A percentile compares a stretch with the other conserved stretches of the same genome.
Conservation (phyloP, 2,329 filamentous ascomycete species). For the Ploettnerulaceae sp. region DNA sequence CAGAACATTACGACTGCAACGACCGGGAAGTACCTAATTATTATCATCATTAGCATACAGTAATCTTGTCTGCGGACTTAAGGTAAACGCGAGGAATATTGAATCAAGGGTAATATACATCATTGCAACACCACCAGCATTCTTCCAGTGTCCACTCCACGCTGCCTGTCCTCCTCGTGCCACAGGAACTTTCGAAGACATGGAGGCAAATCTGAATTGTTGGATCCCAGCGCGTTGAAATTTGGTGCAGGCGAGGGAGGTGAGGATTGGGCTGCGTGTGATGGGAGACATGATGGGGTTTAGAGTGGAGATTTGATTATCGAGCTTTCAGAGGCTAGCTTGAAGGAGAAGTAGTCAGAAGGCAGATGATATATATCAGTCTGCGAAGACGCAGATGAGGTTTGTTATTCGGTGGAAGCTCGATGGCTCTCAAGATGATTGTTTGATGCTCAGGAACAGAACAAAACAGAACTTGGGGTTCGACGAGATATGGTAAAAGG, state of each 20-base stretch:
- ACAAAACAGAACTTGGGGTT: too few species aligned
- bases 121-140: conserved; percentile 20
- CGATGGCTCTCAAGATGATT: too few species aligned
- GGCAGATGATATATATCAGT: too few species aligned
- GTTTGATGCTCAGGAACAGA: too few species aligned
- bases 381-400: too few species aligned
- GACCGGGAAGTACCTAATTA: conserved; percentile 21
- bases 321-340: too few species aligned
- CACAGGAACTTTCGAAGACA: neutral
- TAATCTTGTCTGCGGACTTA: neutral
- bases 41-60: neutral
- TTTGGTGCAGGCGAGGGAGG: conserved; percentile 17
- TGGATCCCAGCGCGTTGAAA: conserved; percentile 9
- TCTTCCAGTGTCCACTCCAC: conserved; percentile 23
- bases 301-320: conserved; percentile 8
- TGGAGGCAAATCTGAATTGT: conserved; percentile 5
- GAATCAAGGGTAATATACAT: conserved; percentile 18
- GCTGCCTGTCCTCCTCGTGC: conserved; percentile 7
- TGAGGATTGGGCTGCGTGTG: conserved; percentile 14
- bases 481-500: too few species aligned
- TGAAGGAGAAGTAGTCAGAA: too few species aligned
- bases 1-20: conserved; percentile 24
- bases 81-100: neutral
- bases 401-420: too few species aligned
- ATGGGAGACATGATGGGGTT: conserved; percentile 12